Conservation (phyloP, 2,329 filamentous ascomycete species). For the Botrytis hyacinthi region DNA sequence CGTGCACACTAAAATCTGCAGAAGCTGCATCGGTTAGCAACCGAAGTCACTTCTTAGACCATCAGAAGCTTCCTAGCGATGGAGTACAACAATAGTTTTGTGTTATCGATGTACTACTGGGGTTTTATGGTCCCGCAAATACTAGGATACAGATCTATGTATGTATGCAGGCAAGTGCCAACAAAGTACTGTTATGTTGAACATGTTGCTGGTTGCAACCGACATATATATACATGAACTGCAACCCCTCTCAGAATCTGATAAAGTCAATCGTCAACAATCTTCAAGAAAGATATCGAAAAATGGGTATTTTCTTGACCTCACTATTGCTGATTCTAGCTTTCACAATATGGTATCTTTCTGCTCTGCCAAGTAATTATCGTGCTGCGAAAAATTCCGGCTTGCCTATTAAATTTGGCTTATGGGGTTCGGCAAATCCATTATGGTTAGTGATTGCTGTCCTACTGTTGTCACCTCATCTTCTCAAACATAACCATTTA, state of each 20-base stretch:
- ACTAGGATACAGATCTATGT: background rate
- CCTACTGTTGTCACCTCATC: background rate
- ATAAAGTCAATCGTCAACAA: background rate
- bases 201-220: background rate
- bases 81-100: background rate
- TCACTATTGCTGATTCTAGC: background rate
- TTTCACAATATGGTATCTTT: conserved; percentile 3
- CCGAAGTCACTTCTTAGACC: background rate
- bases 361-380: conserved; percentile 17
- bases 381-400: conserved; percentile 23
- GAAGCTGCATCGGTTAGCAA: background rate
- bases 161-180: conserved; percentile 6
- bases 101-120: background rate
- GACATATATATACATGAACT: conserved; percentile 6
- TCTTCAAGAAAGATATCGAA: background rate
- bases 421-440: conserved; percentile 20
- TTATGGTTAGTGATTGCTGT: conserved; percentile 17
- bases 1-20: background rate
- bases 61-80: background rate
- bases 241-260: background rate
- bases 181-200: background rate
- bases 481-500: background rate
- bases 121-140: background rate
- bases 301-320: background rate
- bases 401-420: conserved; percentile 21